These are phyloP conservation scores for Acorus calamus DNA, from an alignment of 106 monocot species.

Conservation along the genomic window DNA sequence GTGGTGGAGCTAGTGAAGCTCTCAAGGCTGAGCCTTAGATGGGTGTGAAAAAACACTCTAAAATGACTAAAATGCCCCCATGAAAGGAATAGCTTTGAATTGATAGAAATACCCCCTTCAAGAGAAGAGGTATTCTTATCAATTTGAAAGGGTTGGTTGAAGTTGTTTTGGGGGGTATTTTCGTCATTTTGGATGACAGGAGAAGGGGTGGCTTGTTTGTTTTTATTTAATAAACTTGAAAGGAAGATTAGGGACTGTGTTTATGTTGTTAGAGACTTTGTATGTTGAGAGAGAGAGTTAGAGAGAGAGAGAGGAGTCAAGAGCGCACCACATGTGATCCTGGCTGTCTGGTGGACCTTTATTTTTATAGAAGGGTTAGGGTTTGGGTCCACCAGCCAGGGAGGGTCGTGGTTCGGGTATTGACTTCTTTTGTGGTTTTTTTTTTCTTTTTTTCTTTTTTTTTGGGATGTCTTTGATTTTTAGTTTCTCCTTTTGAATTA, in stretches of 20 bases:
- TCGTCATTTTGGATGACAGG: constrained; percentile 5
- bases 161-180: constrained; percentile 7
- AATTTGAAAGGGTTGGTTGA: constrained; percentile 17
- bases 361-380: too few species aligned
- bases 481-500: too few species aligned
- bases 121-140: constrained; percentile 32
- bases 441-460: too few species aligned
- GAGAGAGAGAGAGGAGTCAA: constrained; percentile 64
- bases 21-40: not conserved
- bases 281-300: not conserved
- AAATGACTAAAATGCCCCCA: constrained; percentile 20
- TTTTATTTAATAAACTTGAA: constrained; percentile 1
- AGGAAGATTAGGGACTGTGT: not conserved
- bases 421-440: constrained; percentile 52
- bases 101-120: constrained; percentile 30
- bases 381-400: not conserved
- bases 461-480: too few species aligned
- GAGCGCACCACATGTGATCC: constrained; percentile 89
- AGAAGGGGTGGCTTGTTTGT: not conserved
- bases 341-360: not conserved
- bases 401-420: constrained; percentile 94
- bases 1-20: constrained; percentile 12
- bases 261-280: not conserved
- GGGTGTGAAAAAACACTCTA: constrained; percentile 4
- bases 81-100: constrained; percentile 22